Evolutionary conservation across 1,284 basidiomycete genomes (phyloP), one percentile per base, ranked within the genome.

Genomic region (Amylostereum chailletii): DNA sequence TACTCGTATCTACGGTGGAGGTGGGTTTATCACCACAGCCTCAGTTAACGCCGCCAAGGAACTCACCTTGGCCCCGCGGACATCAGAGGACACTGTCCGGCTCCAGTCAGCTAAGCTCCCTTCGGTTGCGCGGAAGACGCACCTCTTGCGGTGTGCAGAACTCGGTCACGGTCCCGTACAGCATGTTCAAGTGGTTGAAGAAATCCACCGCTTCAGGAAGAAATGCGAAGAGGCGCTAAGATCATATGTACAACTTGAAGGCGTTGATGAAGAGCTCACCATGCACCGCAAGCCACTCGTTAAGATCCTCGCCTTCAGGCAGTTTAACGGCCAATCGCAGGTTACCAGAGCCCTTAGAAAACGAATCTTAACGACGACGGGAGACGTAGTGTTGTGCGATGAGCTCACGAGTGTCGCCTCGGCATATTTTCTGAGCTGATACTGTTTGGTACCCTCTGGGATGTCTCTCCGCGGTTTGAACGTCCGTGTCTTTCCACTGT

Each of bases 271-370:
- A 29, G 34, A 38, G 10, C 7, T 58, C 60, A 94, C 94, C 90
- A 60, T 97, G 94, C 4, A 97, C 93, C 5, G 94, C 94, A 33
- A 97, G 81, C 94, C 94, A 97, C 69, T 97, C 94, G 59, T 94
- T 94, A 57, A 83, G 65, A 65, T 97, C 94, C 66, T 97, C 94
- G 42, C 94, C 94, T 55, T 96, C 94, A 0, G 94, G 94, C 19
- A 97, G 75, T 57, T 88, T 81, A 26, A 97, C 94, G 0, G 94
- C 94, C 45, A 89, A 72, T 48, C 93, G 76, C 51, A 97, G 69
- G 68, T 96, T 97, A 5, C 94, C 94, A 6, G 93, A 95, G 44
- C 94, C 94, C 92, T 93, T 59, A 5, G 29, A n/a, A 40, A 33
- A 39, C 33, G 42, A 26, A 49, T 33, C 3, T 34, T 11, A 46